Conservation (phyloP, 176 grass and related monocot species). For the Oryza coarctata region DNA sequence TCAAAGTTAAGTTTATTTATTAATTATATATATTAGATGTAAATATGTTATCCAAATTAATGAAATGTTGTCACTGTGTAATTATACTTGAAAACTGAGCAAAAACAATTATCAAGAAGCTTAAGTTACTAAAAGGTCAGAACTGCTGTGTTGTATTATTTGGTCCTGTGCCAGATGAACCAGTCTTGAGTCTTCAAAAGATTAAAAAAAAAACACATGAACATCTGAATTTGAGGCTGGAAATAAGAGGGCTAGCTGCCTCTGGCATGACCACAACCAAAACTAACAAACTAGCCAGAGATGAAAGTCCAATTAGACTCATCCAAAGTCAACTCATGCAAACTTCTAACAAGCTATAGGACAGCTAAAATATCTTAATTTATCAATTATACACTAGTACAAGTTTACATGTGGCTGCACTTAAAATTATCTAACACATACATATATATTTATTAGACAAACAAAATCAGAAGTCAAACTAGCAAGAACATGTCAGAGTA, state of each 20-base stretch:
- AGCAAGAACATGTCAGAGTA: not conserved
- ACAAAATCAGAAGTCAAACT: not conserved
- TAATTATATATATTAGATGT: not conserved
- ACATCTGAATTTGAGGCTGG: not conserved
- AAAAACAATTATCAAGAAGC: not conserved
- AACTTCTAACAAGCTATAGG: conserved; percentile 1
- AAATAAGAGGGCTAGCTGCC: not conserved
- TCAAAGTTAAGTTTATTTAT: not conserved
- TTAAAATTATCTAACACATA: not conserved
- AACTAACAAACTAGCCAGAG: not conserved
- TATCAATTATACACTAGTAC: not conserved
- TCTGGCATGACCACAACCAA: not conserved
- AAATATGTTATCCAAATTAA: not conserved
- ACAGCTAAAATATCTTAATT: not conserved
- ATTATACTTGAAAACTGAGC: not conserved
- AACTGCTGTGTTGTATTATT: not conserved
- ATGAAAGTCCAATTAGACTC: not conserved
- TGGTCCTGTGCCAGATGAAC: not conserved
- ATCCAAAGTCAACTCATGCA: conserved; percentile 14
- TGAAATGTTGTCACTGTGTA: not conserved
- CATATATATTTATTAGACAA: not conserved
- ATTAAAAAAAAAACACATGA: not conserved
- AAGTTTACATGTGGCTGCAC: not conserved
- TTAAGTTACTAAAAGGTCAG: not conserved
- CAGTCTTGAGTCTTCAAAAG: not conserved